Base-by-base conservation (phyloP, 352 stramenopile species). In the Blastocystis sp. region DNA sequence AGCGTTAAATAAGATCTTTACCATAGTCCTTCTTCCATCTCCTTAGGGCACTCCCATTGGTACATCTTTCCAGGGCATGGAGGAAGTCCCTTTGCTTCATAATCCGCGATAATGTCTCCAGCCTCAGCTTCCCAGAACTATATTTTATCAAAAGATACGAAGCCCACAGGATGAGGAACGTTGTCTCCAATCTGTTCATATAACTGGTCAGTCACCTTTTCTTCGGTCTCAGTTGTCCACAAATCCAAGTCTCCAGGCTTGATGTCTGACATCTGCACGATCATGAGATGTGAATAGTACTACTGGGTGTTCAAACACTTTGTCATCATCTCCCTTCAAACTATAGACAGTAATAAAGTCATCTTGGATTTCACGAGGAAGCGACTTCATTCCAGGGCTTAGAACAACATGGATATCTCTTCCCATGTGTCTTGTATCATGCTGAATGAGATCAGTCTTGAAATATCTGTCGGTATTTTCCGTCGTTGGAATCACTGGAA, bases 31-130 rank as follows among this genome's bases (percentile, higher is more conserved):
- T 43, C 34, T 26, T 81, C 70, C 70, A 81, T 81, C 70, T 81
- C 70, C 70, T 81, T 81, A n/a, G 70, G 70, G 37, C 70, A 81
- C 70, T 81, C 70, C 70, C 70, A 81, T 53, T 81, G 45, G 37
- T 81, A 81, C 70, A 81, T 81, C 70, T 81, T 81, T 81, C 70
- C 70, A 81, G 70, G 70, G 41, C 70, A 81, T 39, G 70, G 70
- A 81, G 70, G 70, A 62, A 81, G 70, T 50, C 70, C 70, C 70
- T 81, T 81, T 5, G 70, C 11, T 63, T 81, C 70, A n/a, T 81
- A 81, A 26, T 81, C 70, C 50, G 63, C 70, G 6, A 81, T 53
- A 41, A 81, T 81, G 45, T 81, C 65, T 64, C 70, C 70, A 37
- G 70, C 70, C 5, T 81, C 70, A 63, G 34, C 20, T 26, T 81